These are phyloP conservation scores for Rhodotorula mucilaginosa DNA, from an alignment of 1,284 basidiomycete genomes.

Conservation along the genomic window DNA sequence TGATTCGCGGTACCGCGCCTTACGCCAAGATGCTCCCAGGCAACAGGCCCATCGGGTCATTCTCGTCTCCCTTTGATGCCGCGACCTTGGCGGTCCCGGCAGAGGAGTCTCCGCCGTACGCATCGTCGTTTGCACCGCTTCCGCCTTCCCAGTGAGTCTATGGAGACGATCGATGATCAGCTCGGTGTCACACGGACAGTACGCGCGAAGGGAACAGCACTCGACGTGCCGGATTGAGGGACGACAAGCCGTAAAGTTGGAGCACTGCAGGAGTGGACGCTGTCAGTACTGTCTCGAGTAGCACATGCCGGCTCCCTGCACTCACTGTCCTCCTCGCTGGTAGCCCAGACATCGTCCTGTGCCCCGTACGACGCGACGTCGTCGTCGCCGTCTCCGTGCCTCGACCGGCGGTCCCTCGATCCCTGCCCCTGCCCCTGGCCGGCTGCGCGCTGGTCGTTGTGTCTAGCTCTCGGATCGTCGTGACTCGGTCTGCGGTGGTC, in stretches of 20 bases:
- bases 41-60: slow-evolving; percentile 49
- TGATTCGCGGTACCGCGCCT: not conserved
- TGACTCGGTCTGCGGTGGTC: not conserved
- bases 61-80: slow-evolving; percentile 43
- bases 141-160: slow-evolving; percentile 30
- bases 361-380: not conserved
- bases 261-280: slow-evolving; percentile 40
- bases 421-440: not conserved
- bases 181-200: not conserved
- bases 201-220: not conserved
- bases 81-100: slow-evolving; percentile 8
- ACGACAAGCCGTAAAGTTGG: slow-evolving; percentile 50
- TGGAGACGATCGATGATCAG: not conserved
- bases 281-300: not conserved
- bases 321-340: slow-evolving; percentile 40
- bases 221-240: slow-evolving; percentile 45
- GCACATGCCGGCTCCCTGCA: not conserved
- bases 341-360: slow-evolving; percentile 22
- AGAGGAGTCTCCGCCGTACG: not conserved
- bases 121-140: slow-evolving; percentile 6
- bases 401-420: not conserved
- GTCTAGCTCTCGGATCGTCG: not conserved
- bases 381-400: not conserved
- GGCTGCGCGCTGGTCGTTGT: not conserved
- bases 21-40: slow-evolving; percentile 39